A percentile compares a stretch with the other conserved stretches of the same genome.
Conservation (phyloP, 2,329 filamentous ascomycete species). For the Teratosphaeria pseudoeucalypti region DNA sequence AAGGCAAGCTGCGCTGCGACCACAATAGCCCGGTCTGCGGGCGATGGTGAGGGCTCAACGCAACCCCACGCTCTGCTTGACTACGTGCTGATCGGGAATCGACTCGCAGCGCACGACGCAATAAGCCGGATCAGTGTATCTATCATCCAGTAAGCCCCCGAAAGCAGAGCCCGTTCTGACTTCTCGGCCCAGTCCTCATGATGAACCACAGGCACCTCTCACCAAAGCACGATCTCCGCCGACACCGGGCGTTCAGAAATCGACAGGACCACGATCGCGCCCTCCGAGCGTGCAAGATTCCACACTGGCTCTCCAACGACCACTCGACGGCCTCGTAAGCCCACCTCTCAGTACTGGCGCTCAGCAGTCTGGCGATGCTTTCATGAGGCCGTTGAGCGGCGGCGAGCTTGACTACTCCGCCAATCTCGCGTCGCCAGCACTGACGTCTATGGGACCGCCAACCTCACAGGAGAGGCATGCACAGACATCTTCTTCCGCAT, state of each 20-base stretch:
- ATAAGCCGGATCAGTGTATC: constrained; percentile 22
- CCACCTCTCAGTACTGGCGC: constrained; percentile 13
- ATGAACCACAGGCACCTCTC: constrained; percentile 2
- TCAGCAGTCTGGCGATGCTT: constrained; percentile 2
- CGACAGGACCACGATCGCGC: not conserved
- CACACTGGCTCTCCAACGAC: not conserved
- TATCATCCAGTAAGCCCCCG: constrained; percentile 20
- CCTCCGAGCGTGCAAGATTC: not conserved
- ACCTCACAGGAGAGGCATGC: constrained; percentile 5
- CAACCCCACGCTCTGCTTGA: not conserved
- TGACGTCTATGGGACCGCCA: constrained; percentile 5
- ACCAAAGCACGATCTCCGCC: constrained; percentile 3
- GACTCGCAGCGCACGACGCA: constrained; percentile 12
- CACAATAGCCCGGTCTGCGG: constrained; percentile 24
- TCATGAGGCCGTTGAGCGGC: constrained; percentile 3
- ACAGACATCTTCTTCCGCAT: constrained; percentile 10
- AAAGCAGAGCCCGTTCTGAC: not conserved
- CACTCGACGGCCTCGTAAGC: not conserved
- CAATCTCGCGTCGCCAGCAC: constrained; percentile 2
- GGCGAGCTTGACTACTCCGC: constrained; percentile 1
- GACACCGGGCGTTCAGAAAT: not conserved
- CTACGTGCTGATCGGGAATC: not conserved
- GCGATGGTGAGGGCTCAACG: constrained; percentile 10
- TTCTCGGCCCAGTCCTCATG: not conserved
- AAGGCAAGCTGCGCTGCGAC: constrained; percentile 26